A percentile compares a stretch with the other conserved stretches of the same genome.
phyloP scores from a whole-genome alignment of 257 asterid species.

The Nicotiana paniculata region DNA sequence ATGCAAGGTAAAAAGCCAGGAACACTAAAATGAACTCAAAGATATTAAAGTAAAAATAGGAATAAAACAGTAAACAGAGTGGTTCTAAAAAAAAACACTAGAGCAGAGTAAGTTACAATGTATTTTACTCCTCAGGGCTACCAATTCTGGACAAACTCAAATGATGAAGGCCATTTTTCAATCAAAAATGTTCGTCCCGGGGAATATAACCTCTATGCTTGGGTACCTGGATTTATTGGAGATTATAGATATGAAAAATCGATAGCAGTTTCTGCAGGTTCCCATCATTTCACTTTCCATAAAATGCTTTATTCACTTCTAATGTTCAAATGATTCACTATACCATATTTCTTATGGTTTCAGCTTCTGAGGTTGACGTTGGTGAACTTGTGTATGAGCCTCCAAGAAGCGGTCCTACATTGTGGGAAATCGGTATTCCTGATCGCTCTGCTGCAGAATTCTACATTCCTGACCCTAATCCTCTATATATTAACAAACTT shows the following conservation, averaged over 20 bases:
- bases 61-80: too few species aligned
- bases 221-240: slow-evolving; percentile 80
- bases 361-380: slow-evolving; percentile 42
- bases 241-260: slow-evolving; percentile 47
- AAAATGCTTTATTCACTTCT: neutral
- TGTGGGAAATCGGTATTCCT: slow-evolving; percentile 91
- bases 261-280: slow-evolving; percentile 60
- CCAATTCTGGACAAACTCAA: slow-evolving; percentile 74
- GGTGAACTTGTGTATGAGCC: slow-evolving; percentile 57
- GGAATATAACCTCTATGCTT: slow-evolving; percentile 61
- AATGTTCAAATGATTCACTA: neutral
- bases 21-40: neutral
- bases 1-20: slow-evolving; percentile 47
- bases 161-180: slow-evolving; percentile 52
- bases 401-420: slow-evolving; percentile 73
- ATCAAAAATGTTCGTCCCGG: slow-evolving; percentile 50
- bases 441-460: slow-evolving; percentile 85
- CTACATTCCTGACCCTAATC: slow-evolving; percentile 77
- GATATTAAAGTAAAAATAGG: too few species aligned
- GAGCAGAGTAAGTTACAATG: neutral
- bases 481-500: slow-evolving; percentile 50
- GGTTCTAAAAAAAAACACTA: neutral
- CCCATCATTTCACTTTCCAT: neutral
- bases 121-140: slow-evolving; percentile 44
- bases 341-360: slow-evolving; percentile 5